phyloP scores from a whole-genome alignment of 305 asterid species.

The Nicotiana rustica region DNA sequence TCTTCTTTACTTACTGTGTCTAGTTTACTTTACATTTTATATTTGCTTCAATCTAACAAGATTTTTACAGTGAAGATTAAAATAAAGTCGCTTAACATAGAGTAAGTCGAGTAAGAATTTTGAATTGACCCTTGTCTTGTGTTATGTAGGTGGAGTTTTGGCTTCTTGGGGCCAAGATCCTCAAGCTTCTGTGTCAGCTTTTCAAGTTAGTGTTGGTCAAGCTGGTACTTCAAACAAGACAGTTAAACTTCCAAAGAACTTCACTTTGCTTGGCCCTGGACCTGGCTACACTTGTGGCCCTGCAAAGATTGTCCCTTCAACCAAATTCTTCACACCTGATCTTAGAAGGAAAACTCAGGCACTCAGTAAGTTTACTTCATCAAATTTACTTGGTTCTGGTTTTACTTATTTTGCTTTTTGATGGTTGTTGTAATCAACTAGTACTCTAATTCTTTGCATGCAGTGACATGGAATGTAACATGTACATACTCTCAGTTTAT shows the following conservation, averaged over 20 bases:
- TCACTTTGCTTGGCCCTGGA: conserved; percentile 33
- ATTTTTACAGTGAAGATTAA: neutral
- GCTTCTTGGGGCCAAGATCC: conserved; percentile 32
- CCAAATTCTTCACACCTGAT: conserved; percentile 73
- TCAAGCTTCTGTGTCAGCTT: conserved; percentile 25
- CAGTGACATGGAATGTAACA: conserved; percentile 81
- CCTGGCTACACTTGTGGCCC: conserved; percentile 89
- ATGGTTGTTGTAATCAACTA: neutral
- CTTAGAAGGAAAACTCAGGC: conserved; percentile 79
- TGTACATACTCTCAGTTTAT: conserved; percentile 81
- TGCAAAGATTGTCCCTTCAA: conserved; percentile 76
- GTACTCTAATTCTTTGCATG: conserved; percentile 34
- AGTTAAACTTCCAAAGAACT: conserved; percentile 26
- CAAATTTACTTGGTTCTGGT: neutral
- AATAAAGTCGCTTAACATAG: neutral
- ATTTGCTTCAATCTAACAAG: too few relatives aligned
- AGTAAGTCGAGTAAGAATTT: neutral
- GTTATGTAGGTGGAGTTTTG: conserved; percentile 25
- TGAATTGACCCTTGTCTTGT: neutral
- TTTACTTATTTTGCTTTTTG: neutral
- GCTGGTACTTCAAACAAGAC: conserved; percentile 31
- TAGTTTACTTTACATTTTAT: too few relatives aligned
- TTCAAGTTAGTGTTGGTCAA: conserved; percentile 30
- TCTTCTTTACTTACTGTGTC: too few relatives aligned
- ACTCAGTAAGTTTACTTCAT: conserved; percentile 54